A percentile compares a stretch with the other conserved stretches of the same genome.
These are phyloP conservation scores for Naganishia vishniacii DNA, from an alignment of 768 basidiomycete species.

Conservation along the genomic window DNA sequence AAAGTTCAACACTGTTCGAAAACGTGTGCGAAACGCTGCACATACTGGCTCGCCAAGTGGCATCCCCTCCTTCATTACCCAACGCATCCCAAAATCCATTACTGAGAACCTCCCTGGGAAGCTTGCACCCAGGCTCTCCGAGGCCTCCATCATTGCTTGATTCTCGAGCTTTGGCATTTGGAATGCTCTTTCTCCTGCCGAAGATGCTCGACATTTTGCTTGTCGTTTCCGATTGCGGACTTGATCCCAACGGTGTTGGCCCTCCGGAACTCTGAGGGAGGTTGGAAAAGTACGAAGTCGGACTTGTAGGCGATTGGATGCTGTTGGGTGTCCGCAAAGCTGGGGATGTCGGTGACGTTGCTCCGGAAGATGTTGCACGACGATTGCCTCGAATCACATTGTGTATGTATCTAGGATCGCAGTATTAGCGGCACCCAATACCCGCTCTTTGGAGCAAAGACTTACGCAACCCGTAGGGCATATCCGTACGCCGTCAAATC, in stretches of 20 bases:
- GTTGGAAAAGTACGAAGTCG: constrained; percentile 18
- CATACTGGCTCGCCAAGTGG: constrained; percentile 31
- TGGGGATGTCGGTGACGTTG: constrained; percentile 25
- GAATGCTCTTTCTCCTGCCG: constrained; percentile 25
- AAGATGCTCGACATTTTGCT: constrained; percentile 5
- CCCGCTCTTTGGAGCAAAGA: constrained; percentile 10
- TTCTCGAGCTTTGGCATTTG: background rate
- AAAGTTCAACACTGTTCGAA: no score
- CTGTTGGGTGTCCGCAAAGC: constrained; percentile 9
- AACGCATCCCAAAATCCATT: constrained; percentile 43
- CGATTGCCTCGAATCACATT: constrained; percentile 23
- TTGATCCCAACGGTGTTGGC: background rate
- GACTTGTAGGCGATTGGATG: background rate
- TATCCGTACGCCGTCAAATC: constrained; percentile 40
- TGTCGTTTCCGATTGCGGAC: background rate
- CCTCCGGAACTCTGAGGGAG: constrained; percentile 4
- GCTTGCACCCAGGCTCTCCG: constrained; percentile 32
- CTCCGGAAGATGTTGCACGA: constrained; percentile 7
- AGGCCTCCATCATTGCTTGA: background rate
- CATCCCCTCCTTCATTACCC: constrained; percentile 41
- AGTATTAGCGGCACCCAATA: no score
- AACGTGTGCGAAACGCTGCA: background rate
- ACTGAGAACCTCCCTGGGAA: constrained; percentile 44
- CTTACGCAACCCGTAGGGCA: constrained; percentile 44
- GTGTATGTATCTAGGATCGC: constrained; percentile 21